phyloP scores from a whole-genome alignment of 1,284 basidiomycete genomes.

The Chondrostereum purpureum region DNA sequence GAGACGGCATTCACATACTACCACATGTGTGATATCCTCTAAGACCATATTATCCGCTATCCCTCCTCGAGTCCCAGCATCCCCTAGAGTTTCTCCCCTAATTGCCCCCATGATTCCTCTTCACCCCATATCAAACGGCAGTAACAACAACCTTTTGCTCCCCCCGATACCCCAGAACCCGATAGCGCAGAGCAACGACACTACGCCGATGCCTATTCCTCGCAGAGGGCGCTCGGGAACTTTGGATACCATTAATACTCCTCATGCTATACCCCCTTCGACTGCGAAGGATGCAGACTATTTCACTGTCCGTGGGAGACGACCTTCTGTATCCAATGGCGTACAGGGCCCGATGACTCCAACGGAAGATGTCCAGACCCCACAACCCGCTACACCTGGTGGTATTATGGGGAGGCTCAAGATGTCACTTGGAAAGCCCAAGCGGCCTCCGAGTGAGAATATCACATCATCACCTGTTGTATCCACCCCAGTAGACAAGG shows the following conservation, averaged over 20 bases:
- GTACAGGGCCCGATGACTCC: conserved; percentile 44
- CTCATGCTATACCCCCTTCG: conserved; percentile 3
- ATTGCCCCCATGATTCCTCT: conserved; percentile 55
- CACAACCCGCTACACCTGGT: conserved; percentile 49
- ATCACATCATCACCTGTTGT: conserved; percentile 14
- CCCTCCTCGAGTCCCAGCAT: conserved; percentile 37
- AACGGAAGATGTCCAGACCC: conserved; percentile 22
- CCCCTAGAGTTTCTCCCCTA: conserved; percentile 44
- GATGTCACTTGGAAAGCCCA: conserved; percentile 59
- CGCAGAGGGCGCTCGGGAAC: conserved; percentile 18
- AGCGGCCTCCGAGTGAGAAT: conserved; percentile 36
- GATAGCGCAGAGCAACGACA: conserved; percentile 16
- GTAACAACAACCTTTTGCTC: conserved; percentile 17
- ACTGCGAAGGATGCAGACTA: conserved; percentile 39
- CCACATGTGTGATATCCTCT: conserved; percentile 40
- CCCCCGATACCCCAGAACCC: conserved; percentile 27
- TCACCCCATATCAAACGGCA: conserved; percentile 21
- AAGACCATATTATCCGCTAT: conserved; percentile 61
- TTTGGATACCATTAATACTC: conserved; percentile 15
- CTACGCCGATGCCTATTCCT: conserved; percentile 18
- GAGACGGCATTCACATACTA: not conserved
- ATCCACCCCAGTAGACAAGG: conserved; percentile 8
- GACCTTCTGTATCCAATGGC: conserved; percentile 46
- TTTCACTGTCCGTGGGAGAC: conserved; percentile 38
- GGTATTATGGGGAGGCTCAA: conserved; percentile 78